These are phyloP conservation scores for Venturia carpophila DNA, from an alignment of 2,329 filamentous ascomycete species.

Conservation along the genomic window DNA sequence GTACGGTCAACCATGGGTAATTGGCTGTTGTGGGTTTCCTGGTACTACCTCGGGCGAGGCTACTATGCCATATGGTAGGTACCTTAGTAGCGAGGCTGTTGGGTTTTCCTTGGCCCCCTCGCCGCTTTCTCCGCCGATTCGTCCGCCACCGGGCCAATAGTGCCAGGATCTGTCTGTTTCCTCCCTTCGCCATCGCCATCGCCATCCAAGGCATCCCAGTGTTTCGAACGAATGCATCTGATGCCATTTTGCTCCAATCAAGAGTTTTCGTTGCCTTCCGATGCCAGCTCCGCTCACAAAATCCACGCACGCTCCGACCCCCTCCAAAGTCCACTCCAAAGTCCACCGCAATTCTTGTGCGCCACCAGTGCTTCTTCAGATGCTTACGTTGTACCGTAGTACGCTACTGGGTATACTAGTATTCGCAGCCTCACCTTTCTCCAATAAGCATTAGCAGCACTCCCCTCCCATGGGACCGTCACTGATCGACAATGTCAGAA, in stretches of 20 bases:
- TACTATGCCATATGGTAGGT: no score
- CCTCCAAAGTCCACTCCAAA: no score
- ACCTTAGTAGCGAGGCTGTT: not conserved
- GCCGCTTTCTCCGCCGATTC: not conserved
- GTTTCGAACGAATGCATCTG: no score
- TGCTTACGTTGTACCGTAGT: no score
- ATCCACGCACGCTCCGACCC: no score
- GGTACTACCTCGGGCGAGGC: no score
- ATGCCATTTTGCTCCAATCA: not conserved
- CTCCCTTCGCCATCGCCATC: not conserved
- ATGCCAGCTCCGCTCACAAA: no score
- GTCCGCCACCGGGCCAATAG: not conserved
- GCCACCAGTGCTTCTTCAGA: no score
- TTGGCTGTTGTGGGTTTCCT: no score
- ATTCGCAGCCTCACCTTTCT: not conserved
- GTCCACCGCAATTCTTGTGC: no score
- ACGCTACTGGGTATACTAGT: no score
- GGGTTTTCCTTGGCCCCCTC: not conserved
- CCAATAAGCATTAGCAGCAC: not conserved
- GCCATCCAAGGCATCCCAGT: not conserved
- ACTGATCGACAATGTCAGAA: not conserved
- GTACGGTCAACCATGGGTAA: no score
- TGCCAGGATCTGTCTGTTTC: not conserved
- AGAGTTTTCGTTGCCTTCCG: not conserved
- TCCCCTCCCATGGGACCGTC: not conserved